Base-by-base conservation (phyloP, 108 stramenopile genomes). In the Fragilariopsis cylindrus region DNA sequence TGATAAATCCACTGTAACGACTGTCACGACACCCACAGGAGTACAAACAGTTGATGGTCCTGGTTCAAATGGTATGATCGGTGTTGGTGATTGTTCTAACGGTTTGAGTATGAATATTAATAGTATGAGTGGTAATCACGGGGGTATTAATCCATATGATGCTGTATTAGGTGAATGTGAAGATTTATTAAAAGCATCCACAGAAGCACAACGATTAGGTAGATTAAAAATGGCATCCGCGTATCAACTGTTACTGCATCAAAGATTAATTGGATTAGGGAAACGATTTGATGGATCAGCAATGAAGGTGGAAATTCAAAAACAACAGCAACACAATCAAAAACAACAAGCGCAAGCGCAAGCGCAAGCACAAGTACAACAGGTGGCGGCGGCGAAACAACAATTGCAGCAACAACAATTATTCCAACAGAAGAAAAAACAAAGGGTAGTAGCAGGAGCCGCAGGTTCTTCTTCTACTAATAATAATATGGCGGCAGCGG, bases 181-280 rank as follows among this genome's bases (percentile, higher is more conserved):
- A 54, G 85, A 92, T 68, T 74, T 96, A 44, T 70, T 90, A n/a
- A 82, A 81, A 60, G 90, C 94, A 0, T 89, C 89, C 30, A 18
- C 53, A 47, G 89, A 96, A 68, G 88, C 92, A 3, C 94, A 96
- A 62, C 71, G 77, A 12, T 54, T 96, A 13, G 94, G 93, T 42
- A 72, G 94, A 16, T 72, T 96, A 49, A 85, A 90, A 60, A 86
- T 88, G 84, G 77, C 91, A 8, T 81, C 82, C 19, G 79, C 88
- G 45, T 93, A 88, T 72, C 82, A 86, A 55, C 55, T 92, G 16
- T 72, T 96, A 65, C 65, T 91, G 48, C 94, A 96, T 67, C 83
- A 89, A 5, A 79, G 94, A 16, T 78, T 96, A 48, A 87, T 96
- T 1, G 92, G 92, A 12, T 54, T 96, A 62, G 94, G 94, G 7